Percentiles rank a stretch among this genome's conserved stretches.
Conservation (phyloP, 2,329 filamentous ascomycete species). For the Fulvia fulva region DNA sequence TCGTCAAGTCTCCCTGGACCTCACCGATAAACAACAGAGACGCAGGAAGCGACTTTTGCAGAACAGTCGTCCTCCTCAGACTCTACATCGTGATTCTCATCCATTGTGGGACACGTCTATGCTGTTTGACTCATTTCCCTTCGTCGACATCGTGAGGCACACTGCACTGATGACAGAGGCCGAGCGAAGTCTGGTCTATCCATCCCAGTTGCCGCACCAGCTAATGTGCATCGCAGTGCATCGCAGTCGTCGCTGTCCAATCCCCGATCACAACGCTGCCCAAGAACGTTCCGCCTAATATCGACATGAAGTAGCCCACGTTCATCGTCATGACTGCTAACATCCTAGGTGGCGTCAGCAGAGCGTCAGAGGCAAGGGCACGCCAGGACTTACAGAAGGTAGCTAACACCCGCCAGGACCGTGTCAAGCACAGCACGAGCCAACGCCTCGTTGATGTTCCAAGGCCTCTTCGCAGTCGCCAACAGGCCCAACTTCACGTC, state of each 20-base stretch:
- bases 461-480: conserved; percentile 52
- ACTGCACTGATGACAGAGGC: background rate
- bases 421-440: conserved; percentile 66
- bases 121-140: background rate
- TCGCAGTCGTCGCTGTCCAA: conserved; percentile 19
- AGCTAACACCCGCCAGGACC: conserved; percentile 67
- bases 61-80: too few relatives aligned
- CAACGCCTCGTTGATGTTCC: conserved; percentile 74
- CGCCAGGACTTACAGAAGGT: conserved; percentile 68
- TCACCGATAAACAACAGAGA: too few relatives aligned
- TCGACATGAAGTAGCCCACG: conserved; percentile 73
- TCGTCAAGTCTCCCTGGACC: too few relatives aligned
- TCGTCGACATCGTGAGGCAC: background rate
- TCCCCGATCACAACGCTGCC: conserved; percentile 46
- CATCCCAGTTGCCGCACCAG: background rate
- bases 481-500: conserved; percentile 9
- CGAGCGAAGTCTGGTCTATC: background rate
- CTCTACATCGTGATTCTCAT: too few relatives aligned
- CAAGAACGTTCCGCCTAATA: conserved; percentile 70
- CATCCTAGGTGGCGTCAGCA: conserved; percentile 58
- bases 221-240: conserved; percentile 21
- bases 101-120: too few relatives aligned
- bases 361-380: background rate
- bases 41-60: too few relatives aligned
- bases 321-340: conserved; percentile 86